Evolutionary conservation across 345 rosid genomes (phyloP).

Genomic region (Citrus mangshanensis): DNA sequence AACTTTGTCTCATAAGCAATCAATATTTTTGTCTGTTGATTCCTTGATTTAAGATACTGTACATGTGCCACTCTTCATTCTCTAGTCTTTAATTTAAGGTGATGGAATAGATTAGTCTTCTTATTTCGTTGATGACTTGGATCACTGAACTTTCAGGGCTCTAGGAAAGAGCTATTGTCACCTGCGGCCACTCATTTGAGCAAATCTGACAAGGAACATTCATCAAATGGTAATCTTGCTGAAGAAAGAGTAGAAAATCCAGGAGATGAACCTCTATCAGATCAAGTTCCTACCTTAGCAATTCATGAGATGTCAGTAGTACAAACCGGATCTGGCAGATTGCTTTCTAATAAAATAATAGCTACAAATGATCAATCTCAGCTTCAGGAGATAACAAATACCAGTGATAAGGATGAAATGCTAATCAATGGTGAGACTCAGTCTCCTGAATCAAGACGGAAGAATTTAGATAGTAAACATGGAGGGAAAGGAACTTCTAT

Average conservation of each 20-base stretch:
- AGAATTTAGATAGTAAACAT: slow-evolving; percentile 36
- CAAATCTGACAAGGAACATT: slow-evolving; percentile 42
- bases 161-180: slow-evolving; percentile 38
- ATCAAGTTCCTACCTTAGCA: slow-evolving; percentile 81
- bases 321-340: slow-evolving; percentile 35
- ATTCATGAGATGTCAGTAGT: slow-evolving; percentile 53
- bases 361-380: slow-evolving; percentile 31
- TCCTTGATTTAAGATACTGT: background rate
- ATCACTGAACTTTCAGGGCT: slow-evolving; percentile 40
- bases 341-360: slow-evolving; percentile 36
- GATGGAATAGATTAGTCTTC: slow-evolving; percentile 1
- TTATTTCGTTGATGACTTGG: background rate
- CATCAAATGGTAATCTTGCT: slow-evolving; percentile 38
- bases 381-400: slow-evolving; percentile 29
- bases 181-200: slow-evolving; percentile 39
- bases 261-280: slow-evolving; percentile 60
- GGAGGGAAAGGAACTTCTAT: slow-evolving; percentile 45
- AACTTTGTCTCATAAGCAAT: background rate
- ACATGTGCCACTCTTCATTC: background rate
- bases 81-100: background rate
- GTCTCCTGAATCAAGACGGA: slow-evolving; percentile 45
- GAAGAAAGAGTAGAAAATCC: slow-evolving; percentile 47
- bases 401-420: slow-evolving; percentile 40
- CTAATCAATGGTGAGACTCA: slow-evolving; percentile 42
- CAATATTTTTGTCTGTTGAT: background rate